Base-by-base conservation (phyloP, 148 eudicot species). In the Cornus controversa region DNA sequence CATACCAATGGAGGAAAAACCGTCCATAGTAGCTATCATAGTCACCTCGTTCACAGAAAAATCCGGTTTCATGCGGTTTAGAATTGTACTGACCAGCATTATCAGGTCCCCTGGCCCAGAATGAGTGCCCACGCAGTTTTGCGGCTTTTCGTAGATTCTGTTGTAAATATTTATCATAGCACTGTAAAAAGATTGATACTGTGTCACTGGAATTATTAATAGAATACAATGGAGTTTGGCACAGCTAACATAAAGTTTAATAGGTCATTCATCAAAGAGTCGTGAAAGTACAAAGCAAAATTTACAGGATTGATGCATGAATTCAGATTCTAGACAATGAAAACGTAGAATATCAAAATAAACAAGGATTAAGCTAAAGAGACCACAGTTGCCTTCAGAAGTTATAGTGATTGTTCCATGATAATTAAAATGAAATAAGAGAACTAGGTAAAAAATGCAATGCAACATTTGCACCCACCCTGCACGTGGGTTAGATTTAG, bases 1-100 rank as follows among this genome's bases (percentile, higher is more conserved):
- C 60, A 75, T 90, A 90, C 96, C 96, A 90, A 23, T 76, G 83
- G 78, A 88, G 85, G 79, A 91, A 91, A 87, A 90, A 91, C 37
- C 90, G 91, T 5, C 96, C 96, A 66, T 88, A 86, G 80, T 86
- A 87, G 79, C 91, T 84, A 79, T 88, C 90, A 77, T 90, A 91
- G 77, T 88, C 93, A 62, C 96, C 96, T 72, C 77, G 75, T 58
- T 90, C 91, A 81, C 93, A 85, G 79, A 91, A 91, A 79, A 87
- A 91, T 1, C 89, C 90, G 47, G 91, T 87, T 80, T 91, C 92
- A 75, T 82, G 81, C 24, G 91, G 91, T 70, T 74, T 85, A 67
- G 90, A 89, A 76, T 83, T 89, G 82, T 91, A 89, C 47, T 87
- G 84, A 66, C 93, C 96, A 64, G 93, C 90, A 81, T 86, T 90